Evolutionary conservation across 441 rosid genomes (phyloP), one percentile per base, ranked within the genome.

Genomic region (Erodium texanum): DNA sequence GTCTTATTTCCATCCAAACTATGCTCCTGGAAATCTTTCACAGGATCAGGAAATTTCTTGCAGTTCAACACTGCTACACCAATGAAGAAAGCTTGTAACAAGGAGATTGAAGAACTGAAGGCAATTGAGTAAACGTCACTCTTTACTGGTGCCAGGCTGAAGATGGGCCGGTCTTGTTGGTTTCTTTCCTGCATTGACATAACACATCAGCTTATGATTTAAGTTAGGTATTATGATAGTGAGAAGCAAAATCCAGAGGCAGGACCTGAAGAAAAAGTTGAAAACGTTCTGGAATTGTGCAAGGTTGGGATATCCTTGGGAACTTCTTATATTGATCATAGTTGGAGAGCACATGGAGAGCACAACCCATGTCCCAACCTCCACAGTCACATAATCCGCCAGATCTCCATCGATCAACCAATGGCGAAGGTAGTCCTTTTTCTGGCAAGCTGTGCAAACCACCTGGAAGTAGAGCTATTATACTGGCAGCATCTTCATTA

Each of bases 301-400:
- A 70, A 29, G 50, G 64, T 66, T 69, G 70, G 11, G 73, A 73
- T 23, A 66, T 3, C 45, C 32, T 67, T 32, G 79, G 70, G 69
- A 67, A 67, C 71, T 78, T 52, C 24, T 62, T 23, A 69, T 69
- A 61, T 67, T 66, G 73, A 36, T 66, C 70, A 23, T 70, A 75
- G 59, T 77, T 71, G 43, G 85, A 75, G 54, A 93, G 81, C n/a
- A 84, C 71, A 5, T 84, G 77, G 0, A 88, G 79, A 71, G 84
- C 80, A 74, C 98, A 93, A 66, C 97, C 98, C 9, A 90, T 81
- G 81, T 93, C 98, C 98, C 98, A 93, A 34, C 98, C 98, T 56
- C 98, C 98, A 68, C 97, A 93, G 70, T 93, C 97, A 19, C 98
- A 93, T 32, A 78, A 68, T 66, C 96, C 97, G 68, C 93, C 89